Percentiles rank a stretch among this genome's conserved stretches.
These are phyloP conservation scores for Emmonsia crescens DNA, from an alignment of 2,329 filamentous ascomycete genomes.

Conservation along the genomic window DNA sequence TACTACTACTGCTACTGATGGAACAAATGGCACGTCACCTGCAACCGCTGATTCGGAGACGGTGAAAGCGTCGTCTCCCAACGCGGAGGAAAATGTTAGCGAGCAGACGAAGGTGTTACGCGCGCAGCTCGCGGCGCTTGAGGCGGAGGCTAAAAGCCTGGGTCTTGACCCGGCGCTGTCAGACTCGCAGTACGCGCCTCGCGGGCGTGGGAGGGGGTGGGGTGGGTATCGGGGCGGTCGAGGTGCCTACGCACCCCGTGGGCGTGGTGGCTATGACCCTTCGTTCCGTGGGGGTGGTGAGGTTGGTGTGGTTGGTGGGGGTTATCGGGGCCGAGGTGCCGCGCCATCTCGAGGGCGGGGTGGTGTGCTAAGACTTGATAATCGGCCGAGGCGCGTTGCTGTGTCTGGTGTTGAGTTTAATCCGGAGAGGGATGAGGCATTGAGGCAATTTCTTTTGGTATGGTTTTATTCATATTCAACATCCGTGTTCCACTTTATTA, in stretches of 20 bases:
- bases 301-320: too few relatives aligned
- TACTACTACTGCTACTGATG: conserved; percentile 16
- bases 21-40: not conserved
- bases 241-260: conserved; percentile 28
- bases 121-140: conserved; percentile 44
- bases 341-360: conserved; percentile 30
- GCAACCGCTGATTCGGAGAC: conserved; percentile 7
- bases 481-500: too few relatives aligned
- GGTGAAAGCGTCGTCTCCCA: conserved; percentile 12
- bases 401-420: conserved; percentile 40
- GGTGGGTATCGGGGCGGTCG: conserved; percentile 27
- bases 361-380: conserved; percentile 47
- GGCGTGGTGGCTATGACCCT: conserved; percentile 29
- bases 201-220: conserved; percentile 21
- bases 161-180: conserved; percentile 38
- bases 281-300: conserved; percentile 29
- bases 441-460: conserved; percentile 47
- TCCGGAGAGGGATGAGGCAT: conserved; percentile 42
- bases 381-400: conserved; percentile 45
- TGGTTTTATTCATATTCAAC: too few relatives aligned
- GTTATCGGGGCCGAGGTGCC: conserved; percentile 34
- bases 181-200: conserved; percentile 15
- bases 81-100: conserved; percentile 28
- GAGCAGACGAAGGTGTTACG: conserved; percentile 44
- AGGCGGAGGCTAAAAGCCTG: conserved; percentile 44